A percentile compares a stretch with the other conserved stretches of the same genome.
Conservation (phyloP, 2,329 filamentous ascomycete genomes). For the Monosporascus ibericus region DNA sequence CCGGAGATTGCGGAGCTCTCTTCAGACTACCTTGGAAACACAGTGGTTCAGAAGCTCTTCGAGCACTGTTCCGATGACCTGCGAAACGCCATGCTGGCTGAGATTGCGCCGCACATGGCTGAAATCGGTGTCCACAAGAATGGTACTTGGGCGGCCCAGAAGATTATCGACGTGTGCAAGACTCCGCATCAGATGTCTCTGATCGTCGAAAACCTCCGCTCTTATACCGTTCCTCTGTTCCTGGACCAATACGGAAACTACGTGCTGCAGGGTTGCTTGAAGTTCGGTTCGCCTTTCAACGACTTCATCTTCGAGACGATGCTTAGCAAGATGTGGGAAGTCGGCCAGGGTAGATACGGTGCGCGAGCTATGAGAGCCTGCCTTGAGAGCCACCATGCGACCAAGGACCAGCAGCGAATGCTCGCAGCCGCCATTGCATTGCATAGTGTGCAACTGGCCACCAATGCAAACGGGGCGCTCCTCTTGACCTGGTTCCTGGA, state of each 20-base stretch:
- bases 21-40: constrained; percentile 96
- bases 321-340: constrained; percentile 89
- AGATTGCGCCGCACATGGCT: constrained; percentile 86
- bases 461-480: constrained; percentile 90
- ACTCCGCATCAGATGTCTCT: constrained; percentile 73
- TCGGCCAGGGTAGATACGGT: constrained; percentile 88
- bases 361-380: constrained; percentile 95
- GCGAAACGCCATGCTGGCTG: constrained; percentile 82
- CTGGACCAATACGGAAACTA: constrained; percentile 98
- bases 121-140: constrained; percentile 99
- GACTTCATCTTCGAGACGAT: constrained; percentile 98
- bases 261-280: constrained; percentile 90
- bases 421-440: constrained; percentile 92
- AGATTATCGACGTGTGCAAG: constrained; percentile 96
- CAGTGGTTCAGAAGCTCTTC: constrained; percentile 98
- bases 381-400: constrained; percentile 89
- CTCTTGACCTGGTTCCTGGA: constrained; percentile 97
- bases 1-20: constrained; percentile 92
- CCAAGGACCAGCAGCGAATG: constrained; percentile 92
- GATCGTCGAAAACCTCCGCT: constrained; percentile 77
- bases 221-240: constrained; percentile 87
- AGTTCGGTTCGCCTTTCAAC: constrained; percentile 83
- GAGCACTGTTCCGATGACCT: constrained; percentile 89
- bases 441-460: constrained; percentile 92
- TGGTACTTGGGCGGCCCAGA: constrained; percentile 97